Evolutionary conservation across 306 rosid species (phyloP).

Genomic region (Lathyrus sativus): DNA sequence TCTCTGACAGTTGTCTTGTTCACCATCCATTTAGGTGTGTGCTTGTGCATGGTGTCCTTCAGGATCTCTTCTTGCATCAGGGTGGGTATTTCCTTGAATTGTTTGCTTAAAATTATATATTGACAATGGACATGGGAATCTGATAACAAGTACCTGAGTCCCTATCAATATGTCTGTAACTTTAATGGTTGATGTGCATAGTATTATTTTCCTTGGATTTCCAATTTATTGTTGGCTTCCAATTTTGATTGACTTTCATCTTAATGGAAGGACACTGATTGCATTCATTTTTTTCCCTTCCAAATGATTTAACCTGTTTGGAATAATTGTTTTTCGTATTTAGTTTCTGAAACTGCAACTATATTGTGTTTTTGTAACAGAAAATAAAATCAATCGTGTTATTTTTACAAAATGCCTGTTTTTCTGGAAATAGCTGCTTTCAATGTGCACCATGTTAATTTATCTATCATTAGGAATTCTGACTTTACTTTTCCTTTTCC

Average conservation of each 20-base stretch:
- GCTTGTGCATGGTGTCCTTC: constrained; percentile 98
- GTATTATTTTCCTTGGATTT: constrained; percentile 28
- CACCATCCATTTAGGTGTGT: constrained; percentile 70
- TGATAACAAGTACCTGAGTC: constrained; percentile 11
- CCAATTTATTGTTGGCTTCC: not conserved
- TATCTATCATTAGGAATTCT: not conserved
- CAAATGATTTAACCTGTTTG: constrained; percentile 2
- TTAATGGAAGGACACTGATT: not conserved
- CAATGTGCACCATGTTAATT: constrained; percentile 8
- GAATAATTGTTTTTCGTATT: constrained; percentile 14
- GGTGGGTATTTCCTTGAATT: constrained; percentile 56
- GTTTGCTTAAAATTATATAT: constrained; percentile 27
- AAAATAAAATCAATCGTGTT: not conserved
- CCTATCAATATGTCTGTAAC: not conserved
- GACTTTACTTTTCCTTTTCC: not conserved
- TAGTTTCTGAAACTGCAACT: constrained; percentile 13
- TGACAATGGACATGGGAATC: not conserved
- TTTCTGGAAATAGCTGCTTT: constrained; percentile 15
- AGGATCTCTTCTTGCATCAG: constrained; percentile 93
- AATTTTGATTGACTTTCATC: constrained; percentile 27
- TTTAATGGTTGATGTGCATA: constrained; percentile 9
- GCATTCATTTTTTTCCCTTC: constrained; percentile 3
- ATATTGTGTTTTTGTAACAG: not conserved
- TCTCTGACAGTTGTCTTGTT: constrained; percentile 32
- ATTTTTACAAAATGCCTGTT: constrained; percentile 11